Evolutionary conservation across 116 monocot species (phyloP), one percentile per base, ranked within the genome.

Genomic region (Papilionanthe hybrid): DNA sequence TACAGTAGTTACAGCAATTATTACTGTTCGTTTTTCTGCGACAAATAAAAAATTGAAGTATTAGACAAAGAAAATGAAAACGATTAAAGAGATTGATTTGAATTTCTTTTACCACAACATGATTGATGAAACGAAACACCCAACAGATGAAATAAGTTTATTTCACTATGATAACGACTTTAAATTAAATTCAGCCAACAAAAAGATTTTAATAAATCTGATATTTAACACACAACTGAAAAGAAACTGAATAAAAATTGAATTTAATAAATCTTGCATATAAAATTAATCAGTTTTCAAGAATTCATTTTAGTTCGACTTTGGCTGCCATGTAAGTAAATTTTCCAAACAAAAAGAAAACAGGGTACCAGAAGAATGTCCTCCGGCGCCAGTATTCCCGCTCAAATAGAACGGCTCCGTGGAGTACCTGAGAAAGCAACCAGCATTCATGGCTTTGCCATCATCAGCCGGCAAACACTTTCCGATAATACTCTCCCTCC

Each of bases 371-470:
- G 1, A 87, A 32, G 17, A 66, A 84, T n/a, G 22, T 11, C 20
- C 48, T 53, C 22, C 73, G 32, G 25, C 18, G 42, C 73, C 78
- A 58, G 77, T 10, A 32, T 42, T 2, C 9, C 12, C 41, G 7
- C 30, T 5, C 79, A 68, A 44, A 72, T 86, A 89, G 80, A 89
- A 89, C 0, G 79, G 72, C 37, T 56, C 42, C 77, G 82, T 82
- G 5, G 86, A 91, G 84, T 87, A 92, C 89, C 92, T 85, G 42
- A 92, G 67, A 77, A 80, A 85, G 76, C 92, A 92, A 4, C 92
- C 92, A 9, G 92, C 89, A 72, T 89, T 85, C 72, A 90, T 27
- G 30, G 75, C 90, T 79, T 81, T 81, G 32, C 85, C 90, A n/a
- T 87, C 89, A 82, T 41, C 86, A 83, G n/a, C 77, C 43, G 44